Evolutionary conservation across 75 land plant species (phyloP), one percentile per base, ranked within the genome.

Genomic region (Chamaecyparis obtusa): DNA sequence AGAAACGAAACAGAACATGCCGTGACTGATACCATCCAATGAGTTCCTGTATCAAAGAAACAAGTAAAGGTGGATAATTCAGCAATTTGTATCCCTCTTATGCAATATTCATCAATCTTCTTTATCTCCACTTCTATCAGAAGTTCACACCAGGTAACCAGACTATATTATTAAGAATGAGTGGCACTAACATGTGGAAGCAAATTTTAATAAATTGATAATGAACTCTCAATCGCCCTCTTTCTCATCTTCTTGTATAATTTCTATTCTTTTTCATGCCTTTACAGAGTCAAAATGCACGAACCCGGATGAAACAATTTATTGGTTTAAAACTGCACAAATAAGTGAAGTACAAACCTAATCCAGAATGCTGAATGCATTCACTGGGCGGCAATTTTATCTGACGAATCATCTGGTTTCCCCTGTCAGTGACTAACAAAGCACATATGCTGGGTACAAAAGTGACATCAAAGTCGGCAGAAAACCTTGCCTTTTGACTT

Each of bases 351-450:
- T 2, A 41, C 82, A 41, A 51, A 48, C 85, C 85, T 84, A 41
- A 32, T 10, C 46, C 86, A 84, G 93, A 83, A 15, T 85, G 60
- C 9, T 46, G 44, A 24, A 30, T 33, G 48, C 94, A 93, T 49
- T 92, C 90, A 71, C 88, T 89, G 4, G 88, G 19, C 49, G 92
- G 92, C 48, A 95, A 87, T 84, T 93, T 79, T 76, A 95, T 88
- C 85, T 93, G 89, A 0, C 95, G 93, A 43, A 95, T 85, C 90
- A 90, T 48, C 41, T 86, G 86, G 81, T 88, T 94, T 55, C 95
- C 97, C 64, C 91, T 92, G 87, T 95, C 97, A 69, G 92, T 84
- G 74, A 95, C 81, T 69, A 94, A 85, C 43, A 95, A 69, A 15
- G 93, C 89, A 77, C 95, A 95, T 37, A 49, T 85, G 82, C 90